Conservation (phyloP, 2,329 filamentous ascomycete species). For the Ophiostoma piceae region DNA sequence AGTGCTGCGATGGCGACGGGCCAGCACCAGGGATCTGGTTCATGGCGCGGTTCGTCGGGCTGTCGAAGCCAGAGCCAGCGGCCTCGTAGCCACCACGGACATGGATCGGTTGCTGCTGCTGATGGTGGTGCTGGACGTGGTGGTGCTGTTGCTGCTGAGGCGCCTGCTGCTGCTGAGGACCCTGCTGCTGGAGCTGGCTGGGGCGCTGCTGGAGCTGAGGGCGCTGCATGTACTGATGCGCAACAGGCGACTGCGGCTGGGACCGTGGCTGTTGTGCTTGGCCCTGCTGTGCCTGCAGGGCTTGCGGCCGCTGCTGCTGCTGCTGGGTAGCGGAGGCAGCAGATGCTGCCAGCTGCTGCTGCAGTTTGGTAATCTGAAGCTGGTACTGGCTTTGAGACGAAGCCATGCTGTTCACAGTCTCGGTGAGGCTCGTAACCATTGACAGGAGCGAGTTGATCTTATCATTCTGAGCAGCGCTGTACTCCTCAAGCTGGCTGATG, state of each 20-base stretch:
- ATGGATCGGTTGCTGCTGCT: constrained; percentile 18
- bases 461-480: constrained; percentile 48
- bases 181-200: constrained; percentile 17
- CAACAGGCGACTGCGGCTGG: constrained; percentile 13
- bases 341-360: constrained; percentile 25
- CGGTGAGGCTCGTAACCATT: constrained; percentile 60
- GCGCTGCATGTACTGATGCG: constrained; percentile 3
- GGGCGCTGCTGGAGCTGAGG: constrained; percentile 8
- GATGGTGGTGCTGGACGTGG: constrained; percentile 20
- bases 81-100: constrained; percentile 20
- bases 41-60: constrained; percentile 19
- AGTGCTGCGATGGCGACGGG: constrained; percentile 28
- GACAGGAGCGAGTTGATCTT: constrained; percentile 71
- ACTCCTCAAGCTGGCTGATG: constrained; percentile 46
- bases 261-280: constrained; percentile 1
- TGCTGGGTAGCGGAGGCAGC: constrained; percentile 1
- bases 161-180: constrained; percentile 25
- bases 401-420: constrained; percentile 66
- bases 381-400: constrained; percentile 64
- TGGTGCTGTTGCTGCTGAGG: constrained; percentile 23
- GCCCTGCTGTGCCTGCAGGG: constrained; percentile 19
- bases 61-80: constrained; percentile 19
- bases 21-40: constrained; percentile 20
- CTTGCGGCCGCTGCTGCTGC: constrained; percentile 20
- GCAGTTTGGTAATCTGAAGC: constrained; percentile 55